Percentiles rank a stretch among this genome's conserved stretches.
Evolutionary conservation across 345 rosid species (phyloP).

Genomic region (Gossypium australe): DNA sequence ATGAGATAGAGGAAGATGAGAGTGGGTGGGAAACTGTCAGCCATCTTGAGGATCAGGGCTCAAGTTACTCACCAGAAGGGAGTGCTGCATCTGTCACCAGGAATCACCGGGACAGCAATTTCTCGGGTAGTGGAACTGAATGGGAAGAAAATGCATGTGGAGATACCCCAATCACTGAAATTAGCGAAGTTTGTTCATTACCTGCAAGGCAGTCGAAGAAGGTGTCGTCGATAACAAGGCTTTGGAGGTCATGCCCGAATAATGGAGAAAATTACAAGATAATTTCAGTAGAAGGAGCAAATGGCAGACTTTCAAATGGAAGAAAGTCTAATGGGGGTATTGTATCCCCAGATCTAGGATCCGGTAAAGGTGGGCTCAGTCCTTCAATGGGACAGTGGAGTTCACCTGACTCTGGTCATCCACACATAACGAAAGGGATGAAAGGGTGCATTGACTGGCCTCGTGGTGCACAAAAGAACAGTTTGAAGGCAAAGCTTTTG

Average conservation of each 20-base stretch:
- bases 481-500: slow-evolving; percentile 85
- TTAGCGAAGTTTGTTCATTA: slow-evolving; percentile 54
- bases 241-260: slow-evolving; percentile 63
- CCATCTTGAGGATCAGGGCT: slow-evolving; percentile 74
- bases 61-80: slow-evolving; percentile 64
- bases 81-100: slow-evolving; percentile 49
- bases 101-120: slow-evolving; percentile 40
- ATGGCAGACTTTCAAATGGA: slow-evolving; percentile 65
- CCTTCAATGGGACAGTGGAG: slow-evolving; percentile 71
- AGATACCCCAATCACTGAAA: slow-evolving; percentile 52
- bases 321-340: slow-evolving; percentile 57
- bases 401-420: slow-evolving; percentile 67
- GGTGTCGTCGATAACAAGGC: slow-evolving; percentile 64
- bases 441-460: slow-evolving; percentile 99
- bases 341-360: slow-evolving; percentile 56
- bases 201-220: slow-evolving; percentile 51
- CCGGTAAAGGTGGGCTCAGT: slow-evolving; percentile 57
- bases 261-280: slow-evolving; percentile 62
- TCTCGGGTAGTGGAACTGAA: slow-evolving; percentile 50
- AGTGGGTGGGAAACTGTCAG: slow-evolving; percentile 99
- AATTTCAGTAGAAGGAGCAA: slow-evolving; percentile 58
- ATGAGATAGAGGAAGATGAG: slow-evolving; percentile 71
- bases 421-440: slow-evolving; percentile 69
- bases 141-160: slow-evolving; percentile 51
- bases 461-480: slow-evolving; percentile 64